Percentiles rank a stretch among this genome's conserved stretches.
Conservation (phyloP, 2,329 filamentous ascomycete species). For the Fusarium sp. region DNA sequence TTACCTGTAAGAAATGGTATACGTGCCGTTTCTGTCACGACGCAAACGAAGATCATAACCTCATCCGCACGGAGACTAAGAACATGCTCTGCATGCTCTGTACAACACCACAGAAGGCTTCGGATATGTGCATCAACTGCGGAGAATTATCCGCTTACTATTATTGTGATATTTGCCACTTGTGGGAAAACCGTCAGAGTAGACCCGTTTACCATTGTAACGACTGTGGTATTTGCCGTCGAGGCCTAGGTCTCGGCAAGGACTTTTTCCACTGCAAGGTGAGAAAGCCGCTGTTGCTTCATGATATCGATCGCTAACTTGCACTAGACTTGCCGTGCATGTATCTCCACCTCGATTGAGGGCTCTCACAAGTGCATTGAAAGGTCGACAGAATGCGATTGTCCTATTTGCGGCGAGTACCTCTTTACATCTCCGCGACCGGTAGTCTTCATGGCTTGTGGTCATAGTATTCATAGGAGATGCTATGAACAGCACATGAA, state of each 20-base stretch:
- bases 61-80: slow-evolving; percentile 85
- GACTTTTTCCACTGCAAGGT: slow-evolving; percentile 99
- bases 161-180: slow-evolving; percentile 93
- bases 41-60: slow-evolving; percentile 77
- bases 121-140: slow-evolving; percentile 81
- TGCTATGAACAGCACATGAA: slow-evolving; percentile 92
- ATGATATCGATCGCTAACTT: slow-evolving; percentile 1
- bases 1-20: slow-evolving; percentile 90
- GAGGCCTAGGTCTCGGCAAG: slow-evolving; percentile 90
- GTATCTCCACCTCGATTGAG: slow-evolving; percentile 88
- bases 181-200: slow-evolving; percentile 93
- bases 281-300: slow-evolving; percentile 41
- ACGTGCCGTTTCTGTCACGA: slow-evolving; percentile 96
- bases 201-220: slow-evolving; percentile 96
- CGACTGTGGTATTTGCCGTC: slow-evolving; percentile 94
- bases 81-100: slow-evolving; percentile 99
- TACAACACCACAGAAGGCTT: slow-evolving; percentile 82
- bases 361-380: slow-evolving; percentile 93
- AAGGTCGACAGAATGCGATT: slow-evolving; percentile 92
- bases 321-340: slow-evolving; percentile 84
- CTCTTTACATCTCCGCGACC: slow-evolving; percentile 91
- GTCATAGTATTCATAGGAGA: slow-evolving; percentile 91
- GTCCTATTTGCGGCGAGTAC: slow-evolving; percentile 95
- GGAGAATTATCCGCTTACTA: slow-evolving; percentile 84
- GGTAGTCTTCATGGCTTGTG: slow-evolving; percentile 94